Evolutionary conservation across 2,329 filamentous ascomycete species (phyloP).

Genomic region (Drechslerella coelobrocha): DNA sequence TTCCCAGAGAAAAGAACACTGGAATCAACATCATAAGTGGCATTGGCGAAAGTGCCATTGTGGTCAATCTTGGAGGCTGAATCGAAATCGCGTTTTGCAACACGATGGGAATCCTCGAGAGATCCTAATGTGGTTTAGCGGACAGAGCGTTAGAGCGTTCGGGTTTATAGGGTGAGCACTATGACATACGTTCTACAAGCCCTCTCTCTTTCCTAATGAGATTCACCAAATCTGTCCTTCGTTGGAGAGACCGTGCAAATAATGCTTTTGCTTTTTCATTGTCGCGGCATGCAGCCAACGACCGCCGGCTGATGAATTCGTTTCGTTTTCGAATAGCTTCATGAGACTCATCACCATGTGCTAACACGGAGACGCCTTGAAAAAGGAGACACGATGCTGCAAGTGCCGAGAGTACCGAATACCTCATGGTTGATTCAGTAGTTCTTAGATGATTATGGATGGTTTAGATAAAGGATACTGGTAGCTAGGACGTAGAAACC

Average conservation of each 20-base stretch:
- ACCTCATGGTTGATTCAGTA: slow-evolving; percentile 32
- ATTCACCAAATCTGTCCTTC: slow-evolving; percentile 34
- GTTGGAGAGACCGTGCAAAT: slow-evolving; percentile 29
- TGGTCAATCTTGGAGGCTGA: slow-evolving; percentile 54
- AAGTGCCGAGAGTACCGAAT: slow-evolving; percentile 22
- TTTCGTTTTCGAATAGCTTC: slow-evolving; percentile 33
- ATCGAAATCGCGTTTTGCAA: slow-evolving; percentile 47
- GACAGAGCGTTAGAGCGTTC: background rate
- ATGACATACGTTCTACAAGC: slow-evolving; percentile 25
- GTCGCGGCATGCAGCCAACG: slow-evolving; percentile 41
- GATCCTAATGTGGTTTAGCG: slow-evolving; percentile 11
- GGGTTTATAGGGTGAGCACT: background rate
- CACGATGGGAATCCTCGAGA: slow-evolving; percentile 24
- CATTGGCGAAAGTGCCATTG: slow-evolving; percentile 55
- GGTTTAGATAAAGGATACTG: background rate
- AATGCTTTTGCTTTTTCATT: slow-evolving; percentile 36
- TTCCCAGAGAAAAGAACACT: slow-evolving; percentile 60
- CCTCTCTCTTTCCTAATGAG: slow-evolving; percentile 33
- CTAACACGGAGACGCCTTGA: slow-evolving; percentile 22
- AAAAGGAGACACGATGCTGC: slow-evolving; percentile 25
- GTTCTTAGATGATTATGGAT: too few species aligned
- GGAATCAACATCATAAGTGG: slow-evolving; percentile 49
- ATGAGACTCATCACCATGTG: slow-evolving; percentile 40
- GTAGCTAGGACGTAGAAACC: too few species aligned
- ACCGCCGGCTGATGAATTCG: slow-evolving; percentile 43